phyloP scores from a whole-genome alignment of 371 early-diverging fungal genomes.

The Mortierella sp. region DNA sequence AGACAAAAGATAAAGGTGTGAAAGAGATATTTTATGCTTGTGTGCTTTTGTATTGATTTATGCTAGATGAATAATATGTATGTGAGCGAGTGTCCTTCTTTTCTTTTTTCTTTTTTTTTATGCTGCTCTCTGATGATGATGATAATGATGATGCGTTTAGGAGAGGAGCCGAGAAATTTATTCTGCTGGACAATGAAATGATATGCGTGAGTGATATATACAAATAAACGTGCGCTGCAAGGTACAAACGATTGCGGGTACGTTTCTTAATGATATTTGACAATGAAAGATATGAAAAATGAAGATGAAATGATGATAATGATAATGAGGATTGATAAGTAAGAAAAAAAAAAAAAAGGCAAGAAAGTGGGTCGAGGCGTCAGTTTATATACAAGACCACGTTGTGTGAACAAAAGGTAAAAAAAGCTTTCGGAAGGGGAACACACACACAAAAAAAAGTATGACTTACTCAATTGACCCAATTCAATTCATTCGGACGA shows the following conservation, averaged over 20 bases:
- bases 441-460: too few species aligned
- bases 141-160: too few species aligned
- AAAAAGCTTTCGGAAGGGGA: not conserved
- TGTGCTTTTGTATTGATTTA: not conserved
- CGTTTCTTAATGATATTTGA: not conserved
- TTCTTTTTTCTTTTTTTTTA: too few species aligned
- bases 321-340: conserved; percentile 3
- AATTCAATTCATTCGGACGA: not conserved
- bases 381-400: not conserved
- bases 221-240: conserved; percentile 1
- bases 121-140: too few species aligned
- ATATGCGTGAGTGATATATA: not conserved
- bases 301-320: not conserved
- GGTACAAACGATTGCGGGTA: not conserved
- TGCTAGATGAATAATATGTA: not conserved
- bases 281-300: not conserved
- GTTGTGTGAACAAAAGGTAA: not conserved
- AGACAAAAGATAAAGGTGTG: not conserved
- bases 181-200: not conserved
- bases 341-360: not conserved
- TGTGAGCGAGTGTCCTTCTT: not conserved
- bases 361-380: not conserved
- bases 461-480: too few species aligned
- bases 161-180: not conserved
- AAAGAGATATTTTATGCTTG: not conserved